These are phyloP conservation scores for Morella rubra DNA, from an alignment of 306 rosid species.

Conservation along the genomic window DNA sequence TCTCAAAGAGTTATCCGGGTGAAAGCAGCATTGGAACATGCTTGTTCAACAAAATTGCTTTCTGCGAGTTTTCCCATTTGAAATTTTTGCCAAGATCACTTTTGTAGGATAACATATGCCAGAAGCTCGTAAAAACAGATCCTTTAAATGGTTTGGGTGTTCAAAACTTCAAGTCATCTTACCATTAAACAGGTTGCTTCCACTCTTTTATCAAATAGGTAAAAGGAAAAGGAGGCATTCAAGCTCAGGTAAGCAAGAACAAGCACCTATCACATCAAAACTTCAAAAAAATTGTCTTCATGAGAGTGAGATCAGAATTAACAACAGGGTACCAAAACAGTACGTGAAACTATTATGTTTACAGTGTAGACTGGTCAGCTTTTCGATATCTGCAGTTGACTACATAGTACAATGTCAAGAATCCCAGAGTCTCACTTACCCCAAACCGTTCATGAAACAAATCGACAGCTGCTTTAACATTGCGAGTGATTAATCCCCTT, in stretches of 20 bases:
- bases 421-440: slow-evolving; percentile 41
- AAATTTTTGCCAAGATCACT: neutral
- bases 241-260: neutral
- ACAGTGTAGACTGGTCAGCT: neutral
- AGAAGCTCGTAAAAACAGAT: neutral
- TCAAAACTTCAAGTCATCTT: neutral
- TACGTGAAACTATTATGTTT: neutral
- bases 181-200: too few species aligned
- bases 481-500: slow-evolving; percentile 92
- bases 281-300: neutral
- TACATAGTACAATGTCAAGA: neutral
- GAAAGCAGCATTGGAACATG: too few species aligned
- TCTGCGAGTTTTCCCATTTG: neutral
- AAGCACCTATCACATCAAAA: neutral
- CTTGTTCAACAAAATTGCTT: neutral
- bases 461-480: slow-evolving; percentile 68
- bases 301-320: neutral
- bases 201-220: neutral
- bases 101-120: neutral
- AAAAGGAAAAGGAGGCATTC: neutral
- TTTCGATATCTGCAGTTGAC: neutral
- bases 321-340: neutral
- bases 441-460: slow-evolving; percentile 78
- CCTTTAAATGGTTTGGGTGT: neutral
- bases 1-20: neutral